These are phyloP conservation scores for Aspergillus bridgeri DNA, from an alignment of 495 filamentous ascomycete genomes.

Conservation along the genomic window DNA sequence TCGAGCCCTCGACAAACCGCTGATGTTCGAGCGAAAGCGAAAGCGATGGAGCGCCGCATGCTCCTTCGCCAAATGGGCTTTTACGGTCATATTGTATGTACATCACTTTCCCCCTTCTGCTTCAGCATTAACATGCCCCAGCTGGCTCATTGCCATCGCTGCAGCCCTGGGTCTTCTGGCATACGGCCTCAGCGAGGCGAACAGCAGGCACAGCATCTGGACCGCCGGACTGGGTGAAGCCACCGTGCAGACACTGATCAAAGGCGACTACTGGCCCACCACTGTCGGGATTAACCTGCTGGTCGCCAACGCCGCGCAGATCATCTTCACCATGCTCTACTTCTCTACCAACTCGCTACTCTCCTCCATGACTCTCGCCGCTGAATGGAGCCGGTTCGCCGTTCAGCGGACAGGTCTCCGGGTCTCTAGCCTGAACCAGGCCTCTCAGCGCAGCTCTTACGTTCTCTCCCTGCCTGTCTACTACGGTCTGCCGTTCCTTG, in stretches of 20 bases:
- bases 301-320: constrained; percentile 32
- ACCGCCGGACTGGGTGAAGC: neutral
- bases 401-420: constrained; percentile 21
- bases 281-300: constrained; percentile 4
- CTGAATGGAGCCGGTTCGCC: constrained; percentile 16
- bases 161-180: neutral
- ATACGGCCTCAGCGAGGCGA: neutral
- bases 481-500: constrained; percentile 22
- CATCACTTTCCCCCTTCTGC: neutral
- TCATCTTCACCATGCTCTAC: constrained; percentile 32
- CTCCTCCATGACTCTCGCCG: constrained; percentile 24
- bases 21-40: neutral
- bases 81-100: neutral
- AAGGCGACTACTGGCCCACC: constrained; percentile 1
- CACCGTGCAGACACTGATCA: neutral
- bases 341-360: constrained; percentile 24
- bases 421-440: constrained; percentile 9
- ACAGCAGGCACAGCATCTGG: neutral
- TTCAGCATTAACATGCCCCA: neutral
- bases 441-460: neutral
- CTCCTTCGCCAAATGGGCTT: neutral
- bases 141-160: neutral
- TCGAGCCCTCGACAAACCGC: neutral
- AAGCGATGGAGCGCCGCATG: neutral
- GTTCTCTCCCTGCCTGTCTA: neutral